These are phyloP conservation scores for Talaromyces funiculosus DNA, from an alignment of 2,329 filamentous ascomycete species.

Conservation along the genomic window DNA sequence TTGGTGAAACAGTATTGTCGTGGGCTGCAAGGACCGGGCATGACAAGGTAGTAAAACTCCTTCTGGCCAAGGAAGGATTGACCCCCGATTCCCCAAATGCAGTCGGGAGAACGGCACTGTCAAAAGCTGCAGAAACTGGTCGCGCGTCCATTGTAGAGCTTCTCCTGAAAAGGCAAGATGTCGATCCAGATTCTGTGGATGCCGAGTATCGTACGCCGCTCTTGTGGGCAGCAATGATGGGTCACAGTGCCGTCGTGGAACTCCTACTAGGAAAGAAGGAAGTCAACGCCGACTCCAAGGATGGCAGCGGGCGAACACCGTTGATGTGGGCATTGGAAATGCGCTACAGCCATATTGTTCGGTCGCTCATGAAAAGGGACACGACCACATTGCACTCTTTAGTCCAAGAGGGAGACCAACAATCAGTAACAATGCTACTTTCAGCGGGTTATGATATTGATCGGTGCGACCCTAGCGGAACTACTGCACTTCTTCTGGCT, in stretches of 20 bases:
- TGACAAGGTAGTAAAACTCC: background rate
- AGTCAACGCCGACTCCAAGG: background rate
- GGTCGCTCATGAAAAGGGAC: background rate
- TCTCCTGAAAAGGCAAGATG: background rate
- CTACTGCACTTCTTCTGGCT: background rate
- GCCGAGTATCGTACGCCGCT: background rate
- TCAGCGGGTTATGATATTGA: background rate
- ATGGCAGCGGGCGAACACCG: background rate
- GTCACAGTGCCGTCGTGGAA: background rate
- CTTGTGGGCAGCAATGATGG: background rate
- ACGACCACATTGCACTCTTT: background rate
- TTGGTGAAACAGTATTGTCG: background rate
- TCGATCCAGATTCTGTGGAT: background rate
- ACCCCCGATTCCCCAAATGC: background rate
- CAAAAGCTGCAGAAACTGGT: background rate
- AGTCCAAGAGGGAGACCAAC: background rate
- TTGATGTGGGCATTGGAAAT: background rate
- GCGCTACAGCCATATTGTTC: background rate
- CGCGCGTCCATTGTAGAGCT: background rate
- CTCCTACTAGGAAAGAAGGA: background rate
- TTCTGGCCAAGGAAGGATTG: background rate
- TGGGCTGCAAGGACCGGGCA: background rate
- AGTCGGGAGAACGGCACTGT: conserved; percentile 1
- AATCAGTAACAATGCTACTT: background rate
- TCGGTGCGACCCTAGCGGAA: background rate